Conservation (phyloP, 345 rosid species). For the Populus davidiana region DNA sequence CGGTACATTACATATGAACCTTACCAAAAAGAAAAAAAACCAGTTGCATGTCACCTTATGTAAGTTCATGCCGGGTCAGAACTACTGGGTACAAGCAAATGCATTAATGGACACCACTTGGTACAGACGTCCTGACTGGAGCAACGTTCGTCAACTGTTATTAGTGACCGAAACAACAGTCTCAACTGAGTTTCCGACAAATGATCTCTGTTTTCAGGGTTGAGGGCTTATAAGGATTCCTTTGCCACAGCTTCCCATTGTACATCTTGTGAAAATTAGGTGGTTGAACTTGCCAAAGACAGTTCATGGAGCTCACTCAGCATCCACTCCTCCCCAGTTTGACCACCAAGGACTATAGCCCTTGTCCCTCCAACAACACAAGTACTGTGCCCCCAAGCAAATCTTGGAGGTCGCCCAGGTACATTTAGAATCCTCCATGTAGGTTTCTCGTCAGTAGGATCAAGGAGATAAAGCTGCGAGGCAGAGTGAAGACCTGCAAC, state of each 20-base stretch:
- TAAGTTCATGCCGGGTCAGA: constrained; percentile 28
- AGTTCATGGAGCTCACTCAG: constrained; percentile 81
- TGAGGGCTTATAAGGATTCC: constrained; percentile 5
- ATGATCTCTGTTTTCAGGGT: constrained; percentile 5
- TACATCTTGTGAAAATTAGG: constrained; percentile 31
- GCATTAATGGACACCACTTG: constrained; percentile 25
- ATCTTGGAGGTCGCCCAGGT: constrained; percentile 74
- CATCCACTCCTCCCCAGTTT: constrained; percentile 96
- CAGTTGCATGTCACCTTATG: constrained; percentile 31
- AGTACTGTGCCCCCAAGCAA: constrained; percentile 94
- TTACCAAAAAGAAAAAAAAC: constrained; percentile 20
- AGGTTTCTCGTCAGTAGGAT: constrained; percentile 85
- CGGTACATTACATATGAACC: constrained; percentile 29
- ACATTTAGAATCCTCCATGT: constrained; percentile 85
- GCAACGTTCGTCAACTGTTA: constrained; percentile 25
- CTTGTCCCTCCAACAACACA: constrained; percentile 92
- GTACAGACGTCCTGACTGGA: constrained; percentile 20
- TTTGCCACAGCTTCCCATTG: not conserved
- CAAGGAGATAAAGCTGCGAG: constrained; percentile 80
- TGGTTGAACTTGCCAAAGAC: constrained; percentile 55
- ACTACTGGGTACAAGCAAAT: constrained; percentile 27
- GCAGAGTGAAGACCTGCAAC: constrained; percentile 91
- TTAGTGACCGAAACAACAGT: constrained; percentile 20
- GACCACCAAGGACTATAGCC: constrained; percentile 84
- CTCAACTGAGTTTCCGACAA: constrained; percentile 13